A percentile compares a stretch with the other conserved stretches of the same genome.
phyloP scores from a whole-genome alignment of 2,329 filamentous ascomycete species.

The Colletotrichum sp. region DNA sequence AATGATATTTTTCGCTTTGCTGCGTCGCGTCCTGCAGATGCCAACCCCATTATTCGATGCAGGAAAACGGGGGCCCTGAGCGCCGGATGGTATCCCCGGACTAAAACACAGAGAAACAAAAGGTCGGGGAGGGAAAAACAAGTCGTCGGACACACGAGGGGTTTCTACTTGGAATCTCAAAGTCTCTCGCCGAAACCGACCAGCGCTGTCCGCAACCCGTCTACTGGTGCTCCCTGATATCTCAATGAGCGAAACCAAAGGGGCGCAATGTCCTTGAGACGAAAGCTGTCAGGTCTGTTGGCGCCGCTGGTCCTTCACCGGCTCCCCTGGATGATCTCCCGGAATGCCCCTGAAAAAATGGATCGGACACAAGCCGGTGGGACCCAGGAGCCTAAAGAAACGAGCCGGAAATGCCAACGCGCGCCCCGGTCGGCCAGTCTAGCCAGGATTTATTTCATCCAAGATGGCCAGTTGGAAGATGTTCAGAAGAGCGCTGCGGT shows the following conservation, averaged over 20 bases:
- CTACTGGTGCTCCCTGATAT: not conserved
- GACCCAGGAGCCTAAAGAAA: conserved; percentile 19
- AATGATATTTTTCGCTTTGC: not conserved
- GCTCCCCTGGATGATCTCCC: conserved; percentile 23
- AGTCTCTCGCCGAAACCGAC: not conserved
- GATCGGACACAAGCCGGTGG: conserved; percentile 21
- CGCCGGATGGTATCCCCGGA: not conserved
- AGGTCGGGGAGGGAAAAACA: not conserved
- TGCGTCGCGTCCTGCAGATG: conserved; percentile 4
- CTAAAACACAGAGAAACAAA: not conserved
- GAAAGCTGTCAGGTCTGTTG: not conserved
- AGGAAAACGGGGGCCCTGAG: not conserved
- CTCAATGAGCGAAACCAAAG: not conserved
- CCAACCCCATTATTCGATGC: conserved; percentile 4
- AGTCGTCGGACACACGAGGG: not conserved
- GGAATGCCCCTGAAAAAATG: conserved; percentile 16
- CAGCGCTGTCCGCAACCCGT: not conserved
- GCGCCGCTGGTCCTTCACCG: conserved; percentile 8
- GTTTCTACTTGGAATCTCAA: not conserved
- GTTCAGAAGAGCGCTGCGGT: not conserved
- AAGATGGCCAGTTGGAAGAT: not conserved
- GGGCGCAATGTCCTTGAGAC: not conserved
- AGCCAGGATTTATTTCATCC: conserved; percentile 1
- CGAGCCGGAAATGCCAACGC: conserved; percentile 14
- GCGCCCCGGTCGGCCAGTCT: conserved; percentile 10